Percentiles rank a stretch among this genome's conserved stretches.
Evolutionary conservation across 805 yeast species (phyloP).

Genomic region (Huiozyma naganishii): DNA sequence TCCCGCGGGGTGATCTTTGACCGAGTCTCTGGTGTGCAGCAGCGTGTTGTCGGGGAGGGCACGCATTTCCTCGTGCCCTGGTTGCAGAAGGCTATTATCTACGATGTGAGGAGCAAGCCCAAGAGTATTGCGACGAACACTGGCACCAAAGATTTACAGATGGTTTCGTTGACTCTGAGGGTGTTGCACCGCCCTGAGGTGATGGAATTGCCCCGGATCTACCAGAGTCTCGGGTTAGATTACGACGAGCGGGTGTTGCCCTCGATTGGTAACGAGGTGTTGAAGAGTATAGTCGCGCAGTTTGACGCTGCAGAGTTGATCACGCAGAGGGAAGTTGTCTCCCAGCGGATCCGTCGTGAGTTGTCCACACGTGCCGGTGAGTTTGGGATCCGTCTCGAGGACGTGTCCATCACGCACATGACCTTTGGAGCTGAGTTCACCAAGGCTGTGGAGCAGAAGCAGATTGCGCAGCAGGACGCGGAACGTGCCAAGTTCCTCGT

Average conservation of each 20-base stretch:
- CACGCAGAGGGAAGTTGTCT: constrained; percentile 92
- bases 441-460: constrained; percentile 96
- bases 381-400: constrained; percentile 86
- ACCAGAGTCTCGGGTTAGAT: constrained; percentile 85
- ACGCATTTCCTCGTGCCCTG: constrained; percentile 93
- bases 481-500: constrained; percentile 91
- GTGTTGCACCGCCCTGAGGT: constrained; percentile 94
- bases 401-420: constrained; percentile 95
- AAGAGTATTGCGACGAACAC: constrained; percentile 88
- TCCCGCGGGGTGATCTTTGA: constrained; percentile 93
- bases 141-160: constrained; percentile 94
- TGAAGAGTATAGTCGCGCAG: constrained; percentile 84
- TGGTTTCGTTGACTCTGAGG: constrained; percentile 84
- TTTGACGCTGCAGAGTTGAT: constrained; percentile 94
- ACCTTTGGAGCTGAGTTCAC: constrained; percentile 95
- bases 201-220: constrained; percentile 65
- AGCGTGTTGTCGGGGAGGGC: constrained; percentile 89
- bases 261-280: constrained; percentile 83
- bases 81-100: constrained; percentile 84
- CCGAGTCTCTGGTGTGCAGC: constrained; percentile 79
- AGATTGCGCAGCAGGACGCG: constrained; percentile 98
- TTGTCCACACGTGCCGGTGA: constrained; percentile 73
- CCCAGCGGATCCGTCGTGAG: constrained; percentile 80
- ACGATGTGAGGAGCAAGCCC: constrained; percentile 92
- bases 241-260: constrained; percentile 93